Evolutionary conservation across 306 rosid genomes (phyloP), one percentile per base, ranked within the genome.

Genomic region (Sechiopsis laciniata): DNA sequence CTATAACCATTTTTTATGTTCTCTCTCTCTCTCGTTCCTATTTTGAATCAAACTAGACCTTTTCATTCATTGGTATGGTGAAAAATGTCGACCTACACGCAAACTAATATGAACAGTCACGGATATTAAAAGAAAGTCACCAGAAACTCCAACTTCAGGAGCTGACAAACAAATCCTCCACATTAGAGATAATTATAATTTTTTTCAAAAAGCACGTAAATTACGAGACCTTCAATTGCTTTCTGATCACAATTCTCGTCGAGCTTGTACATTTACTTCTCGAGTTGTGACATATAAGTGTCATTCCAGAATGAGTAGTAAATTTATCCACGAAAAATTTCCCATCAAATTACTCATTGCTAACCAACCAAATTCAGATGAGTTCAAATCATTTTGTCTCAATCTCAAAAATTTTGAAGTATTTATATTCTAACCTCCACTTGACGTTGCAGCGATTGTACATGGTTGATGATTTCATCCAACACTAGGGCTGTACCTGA

Each of bases 391-490:
- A 48, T 15, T 48, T 68, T 7, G 17, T 68, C 57, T 68, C 17
- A 45, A 51, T 69, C 46, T 14, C 40, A 14, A 50, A 24, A 7
- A 26, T 22, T 15, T 51, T 51, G 3, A 51, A 51, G 59, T 8
- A 70, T 3, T 48, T 69, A 48, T 57, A 82, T 62, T 78, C 94
- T 84, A 72, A 94, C 98, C 98, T 94, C 98, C 78, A 94, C 98
- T 90, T 94, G 95, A 58, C 73, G 85, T 82, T 94, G 98, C 37
- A 94, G 83, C 68, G 90, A 94, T 64, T 94, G 98, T 46, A 94
- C 98, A 42, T 94, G 98, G 83, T 85, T 90, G 90, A 94, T 94
- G 80, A 88, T 94, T 84, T 94, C 95, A 80, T 94, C 98, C 81
- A 94, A 87, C 79, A 94, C 98, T 80, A 86, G 76, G 45, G 98